These are phyloP conservation scores for Magnaporthales sp. DNA, from an alignment of 2,329 filamentous ascomycete genomes.

Conservation along the genomic window DNA sequence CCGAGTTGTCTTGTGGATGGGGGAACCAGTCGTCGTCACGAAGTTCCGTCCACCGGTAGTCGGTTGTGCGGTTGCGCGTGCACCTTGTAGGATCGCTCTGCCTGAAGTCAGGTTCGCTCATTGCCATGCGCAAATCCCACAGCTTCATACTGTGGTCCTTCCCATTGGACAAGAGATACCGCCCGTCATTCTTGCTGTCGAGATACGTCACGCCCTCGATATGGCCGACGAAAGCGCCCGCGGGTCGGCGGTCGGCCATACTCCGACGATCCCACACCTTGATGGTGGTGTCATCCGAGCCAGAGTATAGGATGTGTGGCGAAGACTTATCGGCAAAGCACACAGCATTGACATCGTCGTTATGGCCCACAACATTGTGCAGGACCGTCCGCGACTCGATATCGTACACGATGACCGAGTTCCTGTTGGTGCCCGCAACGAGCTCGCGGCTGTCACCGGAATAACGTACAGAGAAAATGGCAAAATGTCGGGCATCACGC, in stretches of 20 bases:
- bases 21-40: conserved; percentile 57
- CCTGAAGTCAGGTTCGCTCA: conserved; percentile 59
- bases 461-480: conserved; percentile 87
- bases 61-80: conserved; percentile 62
- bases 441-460: conserved; percentile 86
- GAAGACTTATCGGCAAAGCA: conserved; percentile 86
- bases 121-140: conserved; percentile 89
- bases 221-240: conserved; percentile 58
- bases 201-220: conserved; percentile 60
- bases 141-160: conserved; percentile 98
- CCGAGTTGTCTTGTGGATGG: conserved; percentile 78
- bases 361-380: conserved; percentile 68
- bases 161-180: conserved; percentile 85
- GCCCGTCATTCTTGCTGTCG: conserved; percentile 61
- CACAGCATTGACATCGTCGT: conserved; percentile 90
- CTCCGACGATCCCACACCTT: conserved; percentile 95
- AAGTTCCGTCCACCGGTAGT: conserved; percentile 65
- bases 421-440: conserved; percentile 75
- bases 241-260: conserved; percentile 73
- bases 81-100: conserved; percentile 46
- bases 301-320: conserved; percentile 91
- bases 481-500: conserved; percentile 31
- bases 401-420: conserved; percentile 82
- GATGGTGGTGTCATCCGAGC: conserved; percentile 86
- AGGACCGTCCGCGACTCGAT: conserved; percentile 72